Base-by-base conservation (phyloP, 2,329 filamentous ascomycete genomes). In the Fusarium sp. region DNA sequence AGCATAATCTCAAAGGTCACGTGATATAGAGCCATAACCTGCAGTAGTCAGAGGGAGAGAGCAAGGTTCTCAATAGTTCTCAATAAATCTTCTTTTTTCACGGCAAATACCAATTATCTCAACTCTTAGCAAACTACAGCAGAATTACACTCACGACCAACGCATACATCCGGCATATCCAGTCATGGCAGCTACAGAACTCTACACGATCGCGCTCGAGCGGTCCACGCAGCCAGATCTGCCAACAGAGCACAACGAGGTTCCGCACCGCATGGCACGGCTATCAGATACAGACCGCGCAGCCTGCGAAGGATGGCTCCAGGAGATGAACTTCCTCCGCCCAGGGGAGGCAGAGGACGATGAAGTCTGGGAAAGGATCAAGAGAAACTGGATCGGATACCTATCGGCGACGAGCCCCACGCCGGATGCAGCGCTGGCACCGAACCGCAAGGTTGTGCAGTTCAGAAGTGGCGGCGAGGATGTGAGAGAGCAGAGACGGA, bases 401-500 rank as follows among this genome's bases (percentile, higher is more conserved):
- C 27, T 61, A 35, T 61, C 58, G 38, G 58, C 58, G 58, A 61
- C 40, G 40, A 61, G 58, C 24, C 38, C 27, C 29, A 46, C 40
- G 40, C 58, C 40, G 14, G 27, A 61, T 49, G 58, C 38, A 61
- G 40, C 27, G 40, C 40, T 61, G 40, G 58, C 58, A 46, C 58
- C 40, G 40, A 61, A 61, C 29, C 58, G 58, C 58, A 61, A 61
- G 38, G 42, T 49, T 61, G 40, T 61, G 40, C 58, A 27, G 58
- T 61, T 46, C 17, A 46, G 36, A 17, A n/a, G 36, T n/a, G 27
- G 40, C 22, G 40, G 12, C 16, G 27, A n/a, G 27, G 40, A 46
- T 22, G 22, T 1, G 42, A 29, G 38, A 35, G 58, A 49, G 40
- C 16, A 44, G 58, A 46, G 27, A 24, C 40, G 38, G n/a, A 61